Conservation (phyloP, 306 rosid genomes). For the Prunus mongolica region DNA sequence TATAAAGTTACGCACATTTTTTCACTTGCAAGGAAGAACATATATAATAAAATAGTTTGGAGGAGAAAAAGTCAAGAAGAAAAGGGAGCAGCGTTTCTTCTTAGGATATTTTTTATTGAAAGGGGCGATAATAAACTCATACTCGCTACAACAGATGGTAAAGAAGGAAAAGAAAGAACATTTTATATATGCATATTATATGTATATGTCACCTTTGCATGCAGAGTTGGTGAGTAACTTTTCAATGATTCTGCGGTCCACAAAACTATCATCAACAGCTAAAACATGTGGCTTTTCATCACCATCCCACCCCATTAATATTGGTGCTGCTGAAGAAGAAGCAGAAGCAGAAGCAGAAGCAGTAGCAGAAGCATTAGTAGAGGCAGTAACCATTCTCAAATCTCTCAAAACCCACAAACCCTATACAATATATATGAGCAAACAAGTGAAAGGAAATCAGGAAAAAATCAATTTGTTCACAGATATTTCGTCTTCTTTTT, state of each 20-base stretch:
- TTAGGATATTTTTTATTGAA: too few species aligned
- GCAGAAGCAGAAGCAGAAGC: not conserved
- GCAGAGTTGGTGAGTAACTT: conserved; percentile 25
- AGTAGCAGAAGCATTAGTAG: not conserved
- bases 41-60: too few species aligned
- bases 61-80: too few species aligned
- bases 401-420: not conserved
- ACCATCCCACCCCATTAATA: not conserved
- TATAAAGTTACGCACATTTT: too few species aligned
- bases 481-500: conserved; percentile 2
- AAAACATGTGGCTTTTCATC: conserved; percentile 25
- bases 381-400: too few species aligned
- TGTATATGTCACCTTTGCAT: conserved; percentile 15
- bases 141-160: fast-evolving
- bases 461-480: conserved; percentile 11
- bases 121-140: fast-evolving
- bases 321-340: not conserved
- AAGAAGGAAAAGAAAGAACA: too few species aligned
- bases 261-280: conserved; percentile 29
- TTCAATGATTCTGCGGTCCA: conserved; percentile 25
- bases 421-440: too few species aligned
- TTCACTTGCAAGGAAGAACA: too few species aligned
- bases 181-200: too few species aligned
- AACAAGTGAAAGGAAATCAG: not conserved
- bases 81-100: too few species aligned